Base-by-base conservation (phyloP, 805 yeast genomes). In the Metschnikowia vanudenii region DNA sequence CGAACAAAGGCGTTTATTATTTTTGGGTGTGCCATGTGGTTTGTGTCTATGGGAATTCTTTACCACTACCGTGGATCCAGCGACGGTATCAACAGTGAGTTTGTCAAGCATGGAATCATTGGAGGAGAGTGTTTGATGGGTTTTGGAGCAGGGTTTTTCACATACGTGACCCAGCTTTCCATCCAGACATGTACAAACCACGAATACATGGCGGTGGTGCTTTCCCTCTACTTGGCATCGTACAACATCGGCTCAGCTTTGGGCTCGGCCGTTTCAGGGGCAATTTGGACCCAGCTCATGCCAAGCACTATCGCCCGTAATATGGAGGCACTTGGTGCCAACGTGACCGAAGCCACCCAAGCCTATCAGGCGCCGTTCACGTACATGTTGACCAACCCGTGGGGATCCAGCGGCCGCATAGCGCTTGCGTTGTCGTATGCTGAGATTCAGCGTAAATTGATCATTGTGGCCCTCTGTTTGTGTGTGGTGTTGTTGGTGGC, bases 81-180 rank as follows among this genome's bases (percentile, higher is more conserved):
- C 34, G 60, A 64, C 36, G 72, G 81, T 19, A 66, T 70, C 39
- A 51, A 62, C 33, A 46, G 53, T 33, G 52, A 59, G 35, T 49
- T 58, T 17, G 62, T 57, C 51, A 62, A 60, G 45, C 55, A 71
- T 37, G 90, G 89, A 53, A 71, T 84, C 46, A 79, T 85, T 60
- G 90, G 84, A 13, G 78, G 84, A 5, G 71, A 80, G 53, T 77
- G 83, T 59, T 59, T 85, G 16, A 63, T 82, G 53, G 91, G 91
- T 54, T 75, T 85, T 47, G 90, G 88, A 56, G 87, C 87, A 37
- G 88, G 88, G 14, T 78, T 84, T 62, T 81, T 84, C 70, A 80
- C 85, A 13, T 82, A 81, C 56, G 74, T 85, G 4, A 72, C 81
- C 10, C 85, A 81, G 59, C 80, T 80, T 5, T 75, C 85, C 36